These are phyloP conservation scores for Triangularia verruculosa DNA, from an alignment of 2,329 filamentous ascomycete species.

Conservation along the genomic window DNA sequence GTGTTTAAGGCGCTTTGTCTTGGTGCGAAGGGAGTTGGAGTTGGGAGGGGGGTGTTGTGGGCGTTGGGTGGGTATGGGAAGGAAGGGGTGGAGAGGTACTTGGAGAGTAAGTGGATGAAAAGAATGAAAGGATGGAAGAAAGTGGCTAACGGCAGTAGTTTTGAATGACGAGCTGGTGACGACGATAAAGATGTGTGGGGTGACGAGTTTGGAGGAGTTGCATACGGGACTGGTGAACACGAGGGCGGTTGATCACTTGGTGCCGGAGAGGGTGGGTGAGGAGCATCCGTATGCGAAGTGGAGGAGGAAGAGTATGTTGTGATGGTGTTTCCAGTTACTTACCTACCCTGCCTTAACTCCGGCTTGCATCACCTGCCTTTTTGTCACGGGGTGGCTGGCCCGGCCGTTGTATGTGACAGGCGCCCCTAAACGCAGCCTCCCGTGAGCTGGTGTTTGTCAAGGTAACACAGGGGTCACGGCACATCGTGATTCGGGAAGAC, in stretches of 20 bases:
- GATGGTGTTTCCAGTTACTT: too few species aligned
- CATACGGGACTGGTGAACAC: conserved; percentile 61
- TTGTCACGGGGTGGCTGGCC: background rate
- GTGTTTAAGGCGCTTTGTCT: conserved; percentile 65
- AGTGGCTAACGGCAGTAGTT: conserved; percentile 33
- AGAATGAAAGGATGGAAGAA: background rate
- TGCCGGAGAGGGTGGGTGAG: conserved; percentile 37
- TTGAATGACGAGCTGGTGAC: conserved; percentile 61
- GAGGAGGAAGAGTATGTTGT: conserved; percentile 28
- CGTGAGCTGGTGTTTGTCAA: background rate
- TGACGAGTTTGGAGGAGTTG: conserved; percentile 58
- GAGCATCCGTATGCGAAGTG: conserved; percentile 46
- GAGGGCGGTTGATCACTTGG: conserved; percentile 45
- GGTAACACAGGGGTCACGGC: background rate
- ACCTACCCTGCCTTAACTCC: too few species aligned
- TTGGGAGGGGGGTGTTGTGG: conserved; percentile 61
- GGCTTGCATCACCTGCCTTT: background rate
- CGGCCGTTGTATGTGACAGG: background rate
- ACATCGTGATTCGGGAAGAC: background rate
- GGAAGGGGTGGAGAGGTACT: conserved; percentile 52
- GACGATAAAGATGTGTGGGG: conserved; percentile 63
- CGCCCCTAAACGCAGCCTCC: background rate
- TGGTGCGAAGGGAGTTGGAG: conserved; percentile 60
- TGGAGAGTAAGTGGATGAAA: conserved; percentile 45
- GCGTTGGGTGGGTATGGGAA: conserved; percentile 56